These are phyloP conservation scores for Pichia sp. DNA, from an alignment of 1,139 yeast genomes.

Conservation along the genomic window DNA sequence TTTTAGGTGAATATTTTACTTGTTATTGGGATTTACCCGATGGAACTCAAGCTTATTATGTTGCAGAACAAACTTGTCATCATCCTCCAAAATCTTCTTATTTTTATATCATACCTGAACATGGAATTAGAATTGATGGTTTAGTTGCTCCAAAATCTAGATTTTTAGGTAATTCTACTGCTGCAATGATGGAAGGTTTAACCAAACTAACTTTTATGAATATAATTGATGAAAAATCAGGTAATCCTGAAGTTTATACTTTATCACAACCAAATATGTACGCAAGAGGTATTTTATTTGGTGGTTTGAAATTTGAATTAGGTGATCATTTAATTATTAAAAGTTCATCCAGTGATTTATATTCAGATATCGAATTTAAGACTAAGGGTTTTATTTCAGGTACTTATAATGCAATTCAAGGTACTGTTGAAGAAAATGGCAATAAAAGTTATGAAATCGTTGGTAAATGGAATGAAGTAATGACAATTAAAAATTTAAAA, in stretches of 20 bases:
- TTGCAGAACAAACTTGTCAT: slow-evolving; percentile 93
- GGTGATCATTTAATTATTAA: slow-evolving; percentile 84
- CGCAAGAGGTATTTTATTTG: slow-evolving; percentile 90
- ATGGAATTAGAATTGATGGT: slow-evolving; percentile 82
- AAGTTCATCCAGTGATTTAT: slow-evolving; percentile 53
- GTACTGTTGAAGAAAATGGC: slow-evolving; percentile 52
- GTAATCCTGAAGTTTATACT: slow-evolving; percentile 57
- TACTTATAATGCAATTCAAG: slow-evolving; percentile 83
- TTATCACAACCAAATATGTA: slow-evolving; percentile 93
- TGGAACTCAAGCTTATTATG: slow-evolving; percentile 63
- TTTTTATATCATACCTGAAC: slow-evolving; percentile 79
- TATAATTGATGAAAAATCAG: slow-evolving; percentile 38
- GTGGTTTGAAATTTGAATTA: slow-evolving; percentile 79
- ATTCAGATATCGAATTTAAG: slow-evolving; percentile 87
- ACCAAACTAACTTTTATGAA: slow-evolving; percentile 69
- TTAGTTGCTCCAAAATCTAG: slow-evolving; percentile 78
- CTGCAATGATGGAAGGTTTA: slow-evolving; percentile 93
- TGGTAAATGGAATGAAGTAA: slow-evolving; percentile 92
- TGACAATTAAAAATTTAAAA: slow-evolving; percentile 55
- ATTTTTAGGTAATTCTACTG: slow-evolving; percentile 92
- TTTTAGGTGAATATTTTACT: slow-evolving; percentile 81
- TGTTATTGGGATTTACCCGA: slow-evolving; percentile 87
- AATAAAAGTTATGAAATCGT: slow-evolving; percentile 58
- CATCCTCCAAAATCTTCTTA: slow-evolving; percentile 98
- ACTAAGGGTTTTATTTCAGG: slow-evolving; percentile 94